Conservation (phyloP, 163 green algal species). For the Prototheca wickerhamii region DNA sequence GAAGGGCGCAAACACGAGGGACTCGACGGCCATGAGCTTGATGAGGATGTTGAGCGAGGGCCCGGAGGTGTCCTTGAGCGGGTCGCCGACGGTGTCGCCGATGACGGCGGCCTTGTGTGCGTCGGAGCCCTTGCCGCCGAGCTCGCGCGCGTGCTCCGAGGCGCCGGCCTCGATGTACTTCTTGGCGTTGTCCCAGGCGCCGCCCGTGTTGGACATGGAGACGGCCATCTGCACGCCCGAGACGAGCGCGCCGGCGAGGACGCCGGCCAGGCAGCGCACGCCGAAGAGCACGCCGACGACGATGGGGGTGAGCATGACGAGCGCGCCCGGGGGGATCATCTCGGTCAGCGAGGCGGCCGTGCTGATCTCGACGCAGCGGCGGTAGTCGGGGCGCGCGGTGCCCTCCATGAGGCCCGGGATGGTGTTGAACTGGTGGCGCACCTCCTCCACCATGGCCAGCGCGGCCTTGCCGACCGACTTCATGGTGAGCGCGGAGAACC, state of each 20-base stretch:
- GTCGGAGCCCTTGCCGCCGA: conserved; percentile 87
- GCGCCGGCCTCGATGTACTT: conserved; percentile 93
- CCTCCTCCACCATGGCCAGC: conserved; percentile 96
- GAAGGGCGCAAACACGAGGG: conserved; percentile 94
- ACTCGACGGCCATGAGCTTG: conserved; percentile 98
- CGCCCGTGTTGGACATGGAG: conserved; percentile 97
- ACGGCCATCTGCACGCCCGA: conserved; percentile 97
- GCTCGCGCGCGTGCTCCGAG: conserved; percentile 47
- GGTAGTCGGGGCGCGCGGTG: conserved; percentile 90
- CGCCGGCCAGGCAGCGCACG: conserved; percentile 67
- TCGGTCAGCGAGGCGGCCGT: conserved; percentile 84
- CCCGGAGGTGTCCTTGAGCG: conserved; percentile 77
- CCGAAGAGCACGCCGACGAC: conserved; percentile 76
- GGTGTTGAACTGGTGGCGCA: conserved; percentile 71
- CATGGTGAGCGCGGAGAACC: conserved; percentile 98
- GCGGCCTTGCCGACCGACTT: conserved; percentile 95
- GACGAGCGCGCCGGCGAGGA: conserved; percentile 88
- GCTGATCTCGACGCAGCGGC: conserved; percentile 90
- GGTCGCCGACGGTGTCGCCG: conserved; percentile 93
- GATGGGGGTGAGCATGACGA: conserved; percentile 95
- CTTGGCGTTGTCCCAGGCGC: conserved; percentile 99
- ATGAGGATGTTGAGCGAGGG: conserved; percentile 97
- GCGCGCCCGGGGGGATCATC: conserved; percentile 91
- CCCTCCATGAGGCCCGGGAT: conserved; percentile 90
- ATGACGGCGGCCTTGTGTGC: conserved; percentile 89